Base-by-base conservation (phyloP, 177 flowering plant genomes). In the Telopea speciosissima region DNA sequence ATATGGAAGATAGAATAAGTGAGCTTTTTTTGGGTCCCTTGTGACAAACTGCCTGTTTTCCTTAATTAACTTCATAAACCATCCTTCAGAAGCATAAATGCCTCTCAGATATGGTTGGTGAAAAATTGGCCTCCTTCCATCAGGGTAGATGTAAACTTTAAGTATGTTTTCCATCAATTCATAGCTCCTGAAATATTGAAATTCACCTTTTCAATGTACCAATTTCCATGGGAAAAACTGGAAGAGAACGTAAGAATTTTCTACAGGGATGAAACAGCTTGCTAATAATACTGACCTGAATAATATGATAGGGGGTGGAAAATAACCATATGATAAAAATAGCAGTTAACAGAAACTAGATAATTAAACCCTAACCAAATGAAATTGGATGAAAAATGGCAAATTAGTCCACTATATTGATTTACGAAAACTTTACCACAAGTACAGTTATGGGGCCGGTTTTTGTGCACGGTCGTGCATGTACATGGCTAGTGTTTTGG, bases 231-330 rank as follows among this genome's bases (percentile, higher is more conserved):
- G 7, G 11, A 19, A 36, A 66, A 23, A 59, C n/a, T 52, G 40
- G 23, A 10, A 68, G 6, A 64, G 24, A 52, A 62, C 23, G 1
- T 23, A 7, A 1, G 21, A 36, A 66, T 24, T 44, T 23, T 52
- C 21, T 66, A 17, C 44, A 22, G 6, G 56, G 22, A 58, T 21
- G n/a, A 58, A 58, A 8, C n/a, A 6, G 61, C 8, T 58, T 2
- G 22, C n/a, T 7, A n/a, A n/a, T n/a, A 54, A 2, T n/a, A 54
- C 21, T n/a, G 21, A 36, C n/a, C 42, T 54, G 58, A 31, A 83
- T n/a, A 88, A 89, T 87, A 84, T 73, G 73, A 77, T 74, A 54
- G 75, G 60, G 90, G 61, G 81, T 64, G 82, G 24, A 76, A 87
- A 85, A 25, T 68, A 74, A 74, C 87, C 28, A 87, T n/a, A n/a